Evolutionary conservation across 202 grass and related monocot genomes (phyloP).

Genomic region (Musa balbisiana): DNA sequence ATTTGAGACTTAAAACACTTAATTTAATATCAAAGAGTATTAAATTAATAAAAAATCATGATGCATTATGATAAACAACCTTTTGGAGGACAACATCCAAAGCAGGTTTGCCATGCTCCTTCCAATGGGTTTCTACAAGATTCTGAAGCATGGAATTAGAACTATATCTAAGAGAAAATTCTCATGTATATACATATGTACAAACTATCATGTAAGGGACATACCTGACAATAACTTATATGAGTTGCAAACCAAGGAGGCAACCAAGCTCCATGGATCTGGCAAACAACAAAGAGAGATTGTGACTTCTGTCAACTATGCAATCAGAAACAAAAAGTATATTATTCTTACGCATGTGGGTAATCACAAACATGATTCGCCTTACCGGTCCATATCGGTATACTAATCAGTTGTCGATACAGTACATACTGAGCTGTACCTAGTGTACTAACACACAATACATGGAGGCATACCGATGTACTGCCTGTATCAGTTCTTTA

Average conservation of each 20-base stretch:
- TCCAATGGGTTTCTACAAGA: constrained; percentile 63
- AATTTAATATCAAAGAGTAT: background rate
- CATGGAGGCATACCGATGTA: no score
- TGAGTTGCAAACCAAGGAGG: constrained; percentile 77
- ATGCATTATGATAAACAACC: constrained; percentile 33
- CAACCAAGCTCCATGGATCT: constrained; percentile 97
- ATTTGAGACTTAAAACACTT: constrained; percentile 3
- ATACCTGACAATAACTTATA: constrained; percentile 43
- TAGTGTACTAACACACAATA: no score
- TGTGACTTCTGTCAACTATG: background rate
- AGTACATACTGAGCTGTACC: no score
- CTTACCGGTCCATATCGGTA: no score
- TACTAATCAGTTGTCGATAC: no score
- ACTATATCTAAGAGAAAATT: background rate
- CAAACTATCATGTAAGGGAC: background rate
- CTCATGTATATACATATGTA: no score
- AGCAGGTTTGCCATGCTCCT: constrained; percentile 60
- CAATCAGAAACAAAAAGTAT: background rate
- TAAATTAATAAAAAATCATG: background rate
- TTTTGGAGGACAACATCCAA: constrained; percentile 44
- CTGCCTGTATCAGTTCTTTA: no score
- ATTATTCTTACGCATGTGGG: background rate
- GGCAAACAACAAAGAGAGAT: background rate
- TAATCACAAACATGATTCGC: background rate
- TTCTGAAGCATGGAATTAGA: constrained; percentile 30